A percentile compares a stretch with the other conserved stretches of the same genome.
Evolutionary conservation across 768 basidiomycete genomes (phyloP).

Genomic region (Stropharia rugosoannulata): DNA sequence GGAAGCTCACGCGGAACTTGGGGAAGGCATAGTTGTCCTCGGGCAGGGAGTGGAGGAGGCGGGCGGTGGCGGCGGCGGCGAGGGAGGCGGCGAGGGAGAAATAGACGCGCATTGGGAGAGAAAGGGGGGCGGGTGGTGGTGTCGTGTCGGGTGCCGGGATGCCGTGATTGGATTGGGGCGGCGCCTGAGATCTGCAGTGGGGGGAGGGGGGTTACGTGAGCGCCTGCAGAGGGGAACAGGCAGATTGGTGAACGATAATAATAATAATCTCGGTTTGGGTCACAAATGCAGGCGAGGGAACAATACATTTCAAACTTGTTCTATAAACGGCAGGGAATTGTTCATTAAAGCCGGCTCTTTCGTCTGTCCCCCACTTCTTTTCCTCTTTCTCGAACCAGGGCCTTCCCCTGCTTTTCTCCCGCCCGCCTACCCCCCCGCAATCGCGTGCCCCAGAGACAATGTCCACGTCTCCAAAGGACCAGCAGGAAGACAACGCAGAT

Average conservation of each 20-base stretch:
- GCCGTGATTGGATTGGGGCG: conserved; percentile 10
- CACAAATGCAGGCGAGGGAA: conserved; percentile 67
- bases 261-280: conserved; percentile 56
- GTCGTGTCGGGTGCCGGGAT: conserved; percentile 23
- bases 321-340: conserved; percentile 72
- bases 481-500: conserved; percentile 53
- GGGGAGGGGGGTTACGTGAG: conserved; percentile 56
- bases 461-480: conserved; percentile 59
- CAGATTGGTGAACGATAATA: conserved; percentile 54
- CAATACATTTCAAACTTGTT: conserved; percentile 59
- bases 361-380: conserved; percentile 58
- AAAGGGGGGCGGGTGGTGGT: conserved; percentile 9
- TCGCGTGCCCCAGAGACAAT: conserved; percentile 38
- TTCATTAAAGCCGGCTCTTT: conserved; percentile 76
- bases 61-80: conserved; percentile 30
- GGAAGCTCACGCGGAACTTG: conserved; percentile 76
- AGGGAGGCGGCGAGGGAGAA: conserved; percentile 25
- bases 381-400: conserved; percentile 42
- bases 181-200: conserved; percentile 27
- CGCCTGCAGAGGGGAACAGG: conserved; percentile 29
- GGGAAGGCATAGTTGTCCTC: conserved; percentile 82
- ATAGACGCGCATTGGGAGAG: conserved; percentile 18
- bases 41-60: conserved; percentile 68
- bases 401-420: conserved; percentile 28
- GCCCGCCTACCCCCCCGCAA: conserved; percentile 13